phyloP scores from a whole-genome alignment of 148 eudicot species.

The Oxyria digyna region DNA sequence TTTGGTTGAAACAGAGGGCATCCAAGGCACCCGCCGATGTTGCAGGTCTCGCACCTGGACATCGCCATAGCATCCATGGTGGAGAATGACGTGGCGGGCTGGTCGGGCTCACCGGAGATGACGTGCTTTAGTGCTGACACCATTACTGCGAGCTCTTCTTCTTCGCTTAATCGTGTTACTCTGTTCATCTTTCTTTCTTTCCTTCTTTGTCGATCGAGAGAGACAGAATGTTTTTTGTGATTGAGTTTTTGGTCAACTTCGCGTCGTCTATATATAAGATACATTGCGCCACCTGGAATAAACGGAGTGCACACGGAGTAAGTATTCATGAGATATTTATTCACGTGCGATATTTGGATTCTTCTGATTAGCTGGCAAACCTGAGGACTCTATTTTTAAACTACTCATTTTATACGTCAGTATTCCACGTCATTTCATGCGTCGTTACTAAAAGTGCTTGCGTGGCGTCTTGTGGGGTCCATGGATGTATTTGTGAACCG shows the following conservation, averaged over 20 bases:
- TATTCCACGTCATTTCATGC: background rate
- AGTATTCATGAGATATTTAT: background rate
- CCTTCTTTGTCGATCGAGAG: background rate
- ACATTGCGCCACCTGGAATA: background rate
- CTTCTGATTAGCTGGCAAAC: background rate
- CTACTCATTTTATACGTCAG: too few species aligned
- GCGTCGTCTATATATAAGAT: background rate
- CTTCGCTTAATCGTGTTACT: background rate
- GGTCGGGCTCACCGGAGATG: conserved; percentile 14
- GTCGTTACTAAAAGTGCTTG: background rate
- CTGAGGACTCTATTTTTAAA: background rate
- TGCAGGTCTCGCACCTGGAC: conserved; percentile 14
- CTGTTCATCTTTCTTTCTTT: background rate
- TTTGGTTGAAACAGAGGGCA: conserved; percentile 18
- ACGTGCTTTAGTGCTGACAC: conserved; percentile 33
- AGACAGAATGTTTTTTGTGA: background rate
- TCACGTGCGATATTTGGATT: conserved; percentile 6
- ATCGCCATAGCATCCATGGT: background rate
- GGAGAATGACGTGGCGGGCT: background rate
- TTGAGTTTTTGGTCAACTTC: background rate
- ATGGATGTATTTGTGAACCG: background rate
- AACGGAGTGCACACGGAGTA: background rate
- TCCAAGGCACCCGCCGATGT: conserved; percentile 18
- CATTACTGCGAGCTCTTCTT: conserved; percentile 27
- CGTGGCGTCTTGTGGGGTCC: background rate